Base-by-base conservation (phyloP, 768 basidiomycete genomes). In the Auriscalpium orientale region DNA sequence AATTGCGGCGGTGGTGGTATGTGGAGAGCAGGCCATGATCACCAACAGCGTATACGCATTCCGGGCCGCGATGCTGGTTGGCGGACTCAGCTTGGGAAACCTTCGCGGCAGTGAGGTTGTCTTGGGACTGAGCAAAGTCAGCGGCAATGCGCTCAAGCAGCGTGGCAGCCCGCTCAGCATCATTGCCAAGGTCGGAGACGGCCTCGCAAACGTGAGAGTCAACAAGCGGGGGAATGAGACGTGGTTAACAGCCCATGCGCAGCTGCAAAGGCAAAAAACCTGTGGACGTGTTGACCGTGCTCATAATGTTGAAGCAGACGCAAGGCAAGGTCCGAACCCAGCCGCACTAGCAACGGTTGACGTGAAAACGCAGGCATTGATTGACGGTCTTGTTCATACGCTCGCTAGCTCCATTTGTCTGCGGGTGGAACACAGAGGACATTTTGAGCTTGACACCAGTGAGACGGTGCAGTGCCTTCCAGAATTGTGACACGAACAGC, bases 1-100 rank as follows among this genome's bases (percentile, higher is more conserved):
- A 77, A 1, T 72, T 63, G 1, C 59, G 46, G 0, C 63, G 38
- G 0, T 64, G 57, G 40, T 74, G 58, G 6, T 58, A 46, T 0
- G 73, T 76, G 0, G 73, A 71, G 0, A 79, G 58, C 58, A 73
- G 60, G 1, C 79, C 74, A 0, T 34, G 18, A 47, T 78, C 73
- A 0, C 63, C 73, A 0, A 70, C 63, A 0, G 63, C 33, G 58
- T 68, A 74, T 0, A 33, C 7, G 10, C 12, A 18, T 8, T 53
- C 51, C 0, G 36, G 21, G 0, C n/a, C 38, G 13, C 51, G 22
- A 2, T 10, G 12, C 16, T 16, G 36, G 36, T 53, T 53, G 0
- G 51, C 36, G 43, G 44, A 40, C 2, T 53, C 51, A 6, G 51
- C 36, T n/a, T 53, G 51, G 8, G 7, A 18, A 7, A 53, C 5